Evolutionary conservation across 2,329 filamentous ascomycete genomes (phyloP).

Genomic region (Phoma herbarum): DNA sequence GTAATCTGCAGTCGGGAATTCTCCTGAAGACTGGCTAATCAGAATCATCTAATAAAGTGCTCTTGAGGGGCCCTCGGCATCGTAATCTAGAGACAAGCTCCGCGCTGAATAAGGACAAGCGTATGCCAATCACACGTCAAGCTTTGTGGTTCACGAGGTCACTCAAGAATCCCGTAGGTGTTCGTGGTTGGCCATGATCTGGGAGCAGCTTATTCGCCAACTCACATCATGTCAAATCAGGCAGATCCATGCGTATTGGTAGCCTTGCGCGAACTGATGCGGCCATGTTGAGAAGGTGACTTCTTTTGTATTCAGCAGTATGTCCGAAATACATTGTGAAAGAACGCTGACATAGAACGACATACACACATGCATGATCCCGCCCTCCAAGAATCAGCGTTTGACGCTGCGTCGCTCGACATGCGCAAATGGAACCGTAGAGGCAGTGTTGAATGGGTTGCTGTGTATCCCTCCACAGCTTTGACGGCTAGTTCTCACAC

Average conservation of each 20-base stretch:
- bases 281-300: too few species aligned
- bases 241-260: background rate
- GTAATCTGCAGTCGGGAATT: slow-evolving; percentile 11
- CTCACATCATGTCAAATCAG: background rate
- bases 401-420: slow-evolving; percentile 32
- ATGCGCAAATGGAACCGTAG: slow-evolving; percentile 14
- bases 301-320: too few species aligned
- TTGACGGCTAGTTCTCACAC: slow-evolving; percentile 38
- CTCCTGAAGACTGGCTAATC: slow-evolving; percentile 6
- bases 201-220: background rate
- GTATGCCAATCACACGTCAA: slow-evolving; percentile 6
- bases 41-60: slow-evolving; percentile 3
- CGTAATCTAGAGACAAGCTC: slow-evolving; percentile 4
- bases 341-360: background rate
- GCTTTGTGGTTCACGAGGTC: slow-evolving; percentile 5
- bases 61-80: slow-evolving; percentile 1
- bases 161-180: too few species aligned
- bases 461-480: background rate
- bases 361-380: background rate
- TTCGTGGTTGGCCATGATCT: background rate
- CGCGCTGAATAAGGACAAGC: slow-evolving; percentile 13
- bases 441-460: background rate
- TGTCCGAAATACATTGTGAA: background rate
- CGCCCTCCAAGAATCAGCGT: slow-evolving; percentile 29
- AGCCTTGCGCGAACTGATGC: background rate